phyloP scores from a whole-genome alignment of 78 protist genomes.

The Emiliania huxleyi region DNA sequence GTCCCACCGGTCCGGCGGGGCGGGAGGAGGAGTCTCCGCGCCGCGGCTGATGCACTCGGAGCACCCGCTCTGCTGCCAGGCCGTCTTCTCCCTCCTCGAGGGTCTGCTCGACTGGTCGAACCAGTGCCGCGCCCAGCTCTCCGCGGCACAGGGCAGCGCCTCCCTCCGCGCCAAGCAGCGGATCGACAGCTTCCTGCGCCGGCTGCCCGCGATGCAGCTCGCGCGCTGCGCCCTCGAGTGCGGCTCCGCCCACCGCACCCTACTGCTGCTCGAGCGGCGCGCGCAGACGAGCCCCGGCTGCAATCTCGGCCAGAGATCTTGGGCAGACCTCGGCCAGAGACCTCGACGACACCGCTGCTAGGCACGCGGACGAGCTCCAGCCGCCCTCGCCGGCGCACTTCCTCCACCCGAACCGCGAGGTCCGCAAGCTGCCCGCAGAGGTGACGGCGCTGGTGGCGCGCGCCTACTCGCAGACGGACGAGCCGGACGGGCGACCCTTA shows the following conservation, averaged over 20 bases:
- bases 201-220: background rate
- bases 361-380: background rate
- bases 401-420: background rate
- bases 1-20: background rate
- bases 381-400: background rate
- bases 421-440: background rate
- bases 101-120: background rate
- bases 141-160: too few relatives aligned
- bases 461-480: background rate
- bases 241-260: background rate
- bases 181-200: background rate
- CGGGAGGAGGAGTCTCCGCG: background rate
- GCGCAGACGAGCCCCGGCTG: too few relatives aligned
- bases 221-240: background rate
- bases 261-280: background rate
- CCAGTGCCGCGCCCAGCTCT: background rate
- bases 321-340: too few relatives aligned
- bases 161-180: background rate
- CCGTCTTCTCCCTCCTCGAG: background rate
- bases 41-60: background rate
- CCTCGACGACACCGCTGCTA: too few relatives aligned
- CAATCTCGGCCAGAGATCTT: too few relatives aligned
- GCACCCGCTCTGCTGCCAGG: background rate
- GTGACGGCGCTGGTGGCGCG: slow-evolving; percentile 15
- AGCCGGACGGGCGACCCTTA: slow-evolving; percentile 42